Conservation (phyloP, 257 asterid species). For the Solanum chaucha region DNA sequence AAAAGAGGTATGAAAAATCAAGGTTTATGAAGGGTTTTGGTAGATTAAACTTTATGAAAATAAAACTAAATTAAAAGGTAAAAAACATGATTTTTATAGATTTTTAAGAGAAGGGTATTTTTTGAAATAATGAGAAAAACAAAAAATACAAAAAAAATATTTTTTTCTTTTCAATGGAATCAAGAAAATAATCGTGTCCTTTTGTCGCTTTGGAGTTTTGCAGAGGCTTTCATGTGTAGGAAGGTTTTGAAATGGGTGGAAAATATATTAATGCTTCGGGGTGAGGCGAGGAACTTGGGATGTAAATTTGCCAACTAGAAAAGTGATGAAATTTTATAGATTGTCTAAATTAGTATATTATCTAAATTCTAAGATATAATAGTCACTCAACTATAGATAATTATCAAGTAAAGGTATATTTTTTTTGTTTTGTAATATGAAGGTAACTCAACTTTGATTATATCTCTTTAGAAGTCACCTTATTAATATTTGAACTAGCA, state of each 20-base stretch:
- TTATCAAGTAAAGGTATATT: no score
- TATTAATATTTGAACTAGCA: not conserved
- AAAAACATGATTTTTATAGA: no score
- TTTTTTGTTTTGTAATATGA: no score
- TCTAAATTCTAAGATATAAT: no score
- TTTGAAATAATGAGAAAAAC: not conserved
- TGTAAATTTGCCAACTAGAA: not conserved
- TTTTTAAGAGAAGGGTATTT: not conserved
- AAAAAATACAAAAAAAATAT: not conserved
- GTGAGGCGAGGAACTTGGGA: not conserved
- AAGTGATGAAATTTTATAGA: not conserved
- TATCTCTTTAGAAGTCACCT: not conserved
- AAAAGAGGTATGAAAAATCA: not conserved
- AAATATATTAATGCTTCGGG: no score
- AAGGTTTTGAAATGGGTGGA: not conserved
- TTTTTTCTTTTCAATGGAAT: not conserved
- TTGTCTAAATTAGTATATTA: not conserved
- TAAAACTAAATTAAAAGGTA: not conserved
- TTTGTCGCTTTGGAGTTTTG: not conserved
- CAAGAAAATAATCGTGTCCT: no score
- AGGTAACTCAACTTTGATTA: not conserved
- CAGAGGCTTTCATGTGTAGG: not conserved
- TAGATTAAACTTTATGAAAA: not conserved
- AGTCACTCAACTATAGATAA: not conserved
- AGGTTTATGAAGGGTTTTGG: not conserved